Evolutionary conservation across 2,329 filamentous ascomycete genomes (phyloP), one percentile per base, ranked within the genome.

Genomic region (Blastomyces gilchristii): DNA sequence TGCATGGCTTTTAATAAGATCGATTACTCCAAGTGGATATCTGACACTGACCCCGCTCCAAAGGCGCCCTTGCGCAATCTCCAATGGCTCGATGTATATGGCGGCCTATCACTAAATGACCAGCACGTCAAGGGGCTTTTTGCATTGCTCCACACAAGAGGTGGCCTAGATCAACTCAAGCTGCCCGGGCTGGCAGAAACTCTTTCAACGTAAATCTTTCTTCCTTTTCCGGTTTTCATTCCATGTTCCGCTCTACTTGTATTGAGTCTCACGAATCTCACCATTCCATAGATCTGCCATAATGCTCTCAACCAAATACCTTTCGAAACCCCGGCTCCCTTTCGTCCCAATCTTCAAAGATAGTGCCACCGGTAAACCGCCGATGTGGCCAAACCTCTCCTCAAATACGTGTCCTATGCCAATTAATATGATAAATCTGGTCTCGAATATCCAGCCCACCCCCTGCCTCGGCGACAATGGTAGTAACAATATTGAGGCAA

Each of bases 151-250:
- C 70, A 71, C 25, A 59, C 75, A 7, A 71, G 72, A 39, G 76
- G 76, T 6, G 76, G 76, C 0, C 62, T 78, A 9, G 64, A 69
- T 5, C 71, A 73, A 14, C 70, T 78, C 41, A 69, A 68, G 43
- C 67, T 76, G 25, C 71, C 72, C 9, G 76, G 76, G 2, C 63
- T 78, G 37, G 71, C 73, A 8, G 69, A 74, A 43, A 71, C 72
- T 0, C 67, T 78, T 34, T 74, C 71, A n/a, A 76, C 74, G 75
- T 77, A 70, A 65, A 73, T 68, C 25, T 8, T n/a, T 37, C 9
- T n/a, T 18, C 28, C 16, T 25, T 54, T 7, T 37, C 34, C 34
- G 2, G 31, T 28, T 22, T 34, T 41, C 57, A 31, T 34, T 31
- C 5, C 12, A 14, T 5, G 3, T 31, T 59, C 34, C 7, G 2